Conservation (phyloP, 257 asterid genomes). For the Nicotiana undulata region DNA sequence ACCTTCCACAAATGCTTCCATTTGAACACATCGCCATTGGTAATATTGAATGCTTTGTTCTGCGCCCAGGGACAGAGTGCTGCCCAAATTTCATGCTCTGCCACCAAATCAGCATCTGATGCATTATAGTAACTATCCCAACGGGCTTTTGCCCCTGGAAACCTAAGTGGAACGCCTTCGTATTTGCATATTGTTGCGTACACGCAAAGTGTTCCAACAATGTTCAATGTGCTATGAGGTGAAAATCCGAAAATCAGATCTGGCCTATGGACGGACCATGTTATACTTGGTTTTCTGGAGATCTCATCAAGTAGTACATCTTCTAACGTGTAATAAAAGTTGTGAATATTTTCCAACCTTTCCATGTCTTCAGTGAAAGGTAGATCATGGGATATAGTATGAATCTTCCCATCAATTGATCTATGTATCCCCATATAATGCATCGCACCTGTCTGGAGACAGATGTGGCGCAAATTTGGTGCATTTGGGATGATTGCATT, state of each 20-base stretch:
- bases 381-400: constrained; percentile 34
- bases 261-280: constrained; percentile 86
- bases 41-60: constrained; percentile 84
- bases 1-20: constrained; percentile 25
- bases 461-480: constrained; percentile 63
- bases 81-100: constrained; percentile 93
- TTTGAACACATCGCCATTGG: constrained; percentile 77
- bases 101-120: constrained; percentile 83
- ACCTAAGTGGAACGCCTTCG: constrained; percentile 46
- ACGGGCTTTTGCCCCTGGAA: constrained; percentile 60
- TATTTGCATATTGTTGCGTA: constrained; percentile 84
- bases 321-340: constrained; percentile 59
- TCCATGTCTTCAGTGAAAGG: constrained; percentile 74
- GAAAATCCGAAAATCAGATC: constrained; percentile 78
- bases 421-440: constrained; percentile 52
- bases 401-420: constrained; percentile 31
- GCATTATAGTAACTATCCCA: constrained; percentile 78
- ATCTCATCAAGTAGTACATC: constrained; percentile 64
- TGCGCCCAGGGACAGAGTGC: constrained; percentile 73
- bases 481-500: constrained; percentile 50
- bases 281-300: constrained; percentile 52
- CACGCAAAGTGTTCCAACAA: constrained; percentile 67
- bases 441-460: constrained; percentile 72
- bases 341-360: constrained; percentile 36
- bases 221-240: constrained; percentile 64